Evolutionary conservation across 2,329 filamentous ascomycete genomes (phyloP).

Genomic region (Pseudogymnoascus sp.): DNA sequence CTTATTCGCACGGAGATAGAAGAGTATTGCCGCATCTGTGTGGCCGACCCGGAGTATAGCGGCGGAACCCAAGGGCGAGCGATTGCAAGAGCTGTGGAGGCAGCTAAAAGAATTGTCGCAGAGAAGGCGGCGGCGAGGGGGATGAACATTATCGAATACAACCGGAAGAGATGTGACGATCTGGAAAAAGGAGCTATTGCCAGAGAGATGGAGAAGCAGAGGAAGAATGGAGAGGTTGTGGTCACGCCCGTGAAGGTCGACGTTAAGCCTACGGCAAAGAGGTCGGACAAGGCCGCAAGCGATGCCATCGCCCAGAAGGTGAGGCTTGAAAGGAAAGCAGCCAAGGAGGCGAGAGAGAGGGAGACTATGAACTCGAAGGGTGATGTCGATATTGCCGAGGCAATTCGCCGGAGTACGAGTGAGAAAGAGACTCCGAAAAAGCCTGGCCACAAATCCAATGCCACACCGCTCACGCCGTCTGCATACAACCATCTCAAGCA

Average conservation of each 20-base stretch:
- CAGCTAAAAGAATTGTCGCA: conserved; percentile 12
- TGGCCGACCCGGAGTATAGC: conserved; percentile 47
- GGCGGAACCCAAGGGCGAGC: conserved; percentile 31
- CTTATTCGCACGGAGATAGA: conserved; percentile 50
- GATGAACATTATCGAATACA: not conserved
- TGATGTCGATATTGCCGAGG: conserved; percentile 23
- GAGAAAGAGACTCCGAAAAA: not conserved
- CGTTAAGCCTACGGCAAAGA: not conserved
- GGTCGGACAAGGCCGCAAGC: not conserved
- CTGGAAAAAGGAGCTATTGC: not conserved
- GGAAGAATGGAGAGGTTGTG: not conserved
- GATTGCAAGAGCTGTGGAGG: conserved; percentile 13
- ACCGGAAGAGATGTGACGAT: not conserved
- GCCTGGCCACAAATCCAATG: not conserved
- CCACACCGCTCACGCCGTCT: not conserved
- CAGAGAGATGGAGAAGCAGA: not conserved
- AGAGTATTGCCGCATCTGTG: conserved; percentile 54
- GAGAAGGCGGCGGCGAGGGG: not conserved
- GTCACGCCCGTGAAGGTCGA: not conserved
- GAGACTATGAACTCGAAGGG: conserved; percentile 24
- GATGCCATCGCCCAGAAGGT: not conserved
- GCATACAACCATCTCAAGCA: not conserved
- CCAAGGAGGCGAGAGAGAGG: conserved; percentile 20
- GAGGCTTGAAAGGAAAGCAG: conserved; percentile 17
- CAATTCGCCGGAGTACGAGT: not conserved